Evolutionary conservation across 2,329 filamentous ascomycete genomes (phyloP).

Genomic region (Fragosphaeria purpurea): DNA sequence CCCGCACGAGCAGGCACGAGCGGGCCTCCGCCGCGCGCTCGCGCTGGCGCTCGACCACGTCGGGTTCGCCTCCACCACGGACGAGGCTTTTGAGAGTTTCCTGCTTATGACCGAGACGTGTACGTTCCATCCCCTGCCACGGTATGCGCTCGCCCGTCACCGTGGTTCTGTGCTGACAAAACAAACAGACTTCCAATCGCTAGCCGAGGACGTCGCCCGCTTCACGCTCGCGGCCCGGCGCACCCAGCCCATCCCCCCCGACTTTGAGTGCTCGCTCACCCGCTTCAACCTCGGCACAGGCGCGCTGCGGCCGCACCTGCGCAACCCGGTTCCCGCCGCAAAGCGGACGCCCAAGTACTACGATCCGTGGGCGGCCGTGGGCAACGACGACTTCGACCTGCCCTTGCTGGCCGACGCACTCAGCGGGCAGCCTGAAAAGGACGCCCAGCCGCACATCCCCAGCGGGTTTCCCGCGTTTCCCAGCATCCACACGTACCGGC

Average conservation of each 20-base stretch:
- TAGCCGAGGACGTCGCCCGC: conserved; percentile 38
- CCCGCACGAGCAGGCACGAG: conserved; percentile 24
- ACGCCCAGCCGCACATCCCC: conserved; percentile 46
- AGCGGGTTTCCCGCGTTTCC: conserved; percentile 51
- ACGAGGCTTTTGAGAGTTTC: conserved; percentile 50
- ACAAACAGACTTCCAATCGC: conserved; percentile 35
- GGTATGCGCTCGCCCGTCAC: too few relatives aligned
- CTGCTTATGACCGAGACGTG: conserved; percentile 46
- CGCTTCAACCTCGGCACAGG: conserved; percentile 41
- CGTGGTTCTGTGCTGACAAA: not conserved
- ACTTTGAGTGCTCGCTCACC: conserved; percentile 45
- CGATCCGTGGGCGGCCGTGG: too few relatives aligned
- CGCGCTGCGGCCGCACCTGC: conserved; percentile 46
- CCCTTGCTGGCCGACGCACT: conserved; percentile 44
- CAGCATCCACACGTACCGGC: conserved; percentile 54
- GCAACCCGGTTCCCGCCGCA: conserved; percentile 36
- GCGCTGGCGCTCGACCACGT: conserved; percentile 45
- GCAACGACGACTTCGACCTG: conserved; percentile 16
- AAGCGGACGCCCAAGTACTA: conserved; percentile 9
- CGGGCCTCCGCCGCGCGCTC: conserved; percentile 44
- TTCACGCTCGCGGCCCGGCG: conserved; percentile 40
- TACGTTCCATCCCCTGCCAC: conserved; percentile 23
- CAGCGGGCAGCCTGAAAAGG: conserved; percentile 48
- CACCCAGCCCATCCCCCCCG: conserved; percentile 41
- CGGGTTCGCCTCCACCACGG: conserved; percentile 45